These are phyloP conservation scores for Pholiota molesta DNA, from an alignment of 768 basidiomycete species.

Conservation along the genomic window DNA sequence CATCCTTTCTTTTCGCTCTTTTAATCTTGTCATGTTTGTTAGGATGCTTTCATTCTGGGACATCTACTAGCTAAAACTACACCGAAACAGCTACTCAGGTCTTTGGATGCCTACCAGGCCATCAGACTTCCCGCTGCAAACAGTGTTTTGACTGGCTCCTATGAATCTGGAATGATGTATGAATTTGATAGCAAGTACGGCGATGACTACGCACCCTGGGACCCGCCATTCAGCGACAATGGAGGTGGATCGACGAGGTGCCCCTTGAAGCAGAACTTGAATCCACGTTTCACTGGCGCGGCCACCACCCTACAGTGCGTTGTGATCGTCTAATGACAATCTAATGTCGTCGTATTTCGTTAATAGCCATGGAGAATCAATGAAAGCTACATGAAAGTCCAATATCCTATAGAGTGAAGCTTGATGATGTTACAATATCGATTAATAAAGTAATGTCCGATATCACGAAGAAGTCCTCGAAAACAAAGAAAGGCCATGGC, in stretches of 20 bases:
- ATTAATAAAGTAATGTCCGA: conserved; percentile 6
- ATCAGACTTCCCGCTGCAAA: conserved; percentile 39
- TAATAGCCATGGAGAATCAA: neutral
- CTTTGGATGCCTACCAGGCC: conserved; percentile 34
- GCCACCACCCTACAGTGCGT: neutral
- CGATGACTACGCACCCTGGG: conserved; percentile 40
- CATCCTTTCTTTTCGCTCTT: neutral
- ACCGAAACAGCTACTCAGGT: conserved; percentile 19
- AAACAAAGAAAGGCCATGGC: neutral
- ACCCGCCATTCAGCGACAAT: conserved; percentile 41
- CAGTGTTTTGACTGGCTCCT: conserved; percentile 32
- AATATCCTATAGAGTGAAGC: neutral
- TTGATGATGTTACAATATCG: conserved; percentile 1
- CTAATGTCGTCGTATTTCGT: neutral
- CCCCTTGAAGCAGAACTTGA: conserved; percentile 35
- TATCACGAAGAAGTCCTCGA: neutral
- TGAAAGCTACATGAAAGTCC: neutral
- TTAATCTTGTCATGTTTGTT: neutral
- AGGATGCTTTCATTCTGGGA: conserved; percentile 46
- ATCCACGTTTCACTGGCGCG: conserved; percentile 14
- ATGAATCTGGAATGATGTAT: conserved; percentile 39
- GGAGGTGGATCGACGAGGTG: conserved; percentile 43
- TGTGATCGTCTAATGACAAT: neutral
- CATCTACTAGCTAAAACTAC: conserved; percentile 28
- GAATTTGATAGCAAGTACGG: conserved; percentile 39